Percentiles rank a stretch among this genome's conserved stretches.
Evolutionary conservation across 2,329 filamentous ascomycete species (phyloP).

Genomic region (Microascus cirrosus): DNA sequence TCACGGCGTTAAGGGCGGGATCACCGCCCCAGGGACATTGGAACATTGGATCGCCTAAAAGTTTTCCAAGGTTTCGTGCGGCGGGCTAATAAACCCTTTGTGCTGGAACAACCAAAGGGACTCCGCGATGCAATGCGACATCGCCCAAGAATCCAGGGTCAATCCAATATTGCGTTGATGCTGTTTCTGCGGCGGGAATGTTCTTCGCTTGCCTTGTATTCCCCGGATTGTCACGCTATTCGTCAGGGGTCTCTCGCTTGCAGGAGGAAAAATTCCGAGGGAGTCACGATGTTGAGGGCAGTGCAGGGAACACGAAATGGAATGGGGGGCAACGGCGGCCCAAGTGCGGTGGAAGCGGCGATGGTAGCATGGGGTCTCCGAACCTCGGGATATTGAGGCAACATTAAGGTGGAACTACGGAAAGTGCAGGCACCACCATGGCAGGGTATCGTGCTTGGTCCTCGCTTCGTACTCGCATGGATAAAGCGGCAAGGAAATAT

Average conservation of each 20-base stretch:
- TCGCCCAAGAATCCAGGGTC: no score
- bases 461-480: neutral
- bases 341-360: neutral
- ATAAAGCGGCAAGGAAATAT: neutral
- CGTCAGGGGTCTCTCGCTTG: neutral
- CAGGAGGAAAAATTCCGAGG: neutral
- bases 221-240: neutral
- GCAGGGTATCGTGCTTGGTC: neutral
- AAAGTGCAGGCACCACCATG: neutral
- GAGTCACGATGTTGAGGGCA: neutral
- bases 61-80: no score
- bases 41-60: constrained; percentile 1
- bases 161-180: neutral
- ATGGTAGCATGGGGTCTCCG: neutral
- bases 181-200: neutral
- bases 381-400: neutral
- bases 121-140: no score
- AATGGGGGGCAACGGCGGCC: neutral
- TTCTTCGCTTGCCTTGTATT: neutral
- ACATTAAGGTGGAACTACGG: neutral
- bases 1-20: neutral
- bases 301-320: neutral
- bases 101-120: neutral
- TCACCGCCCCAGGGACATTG: neutral
- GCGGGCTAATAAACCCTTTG: neutral